Evolutionary conservation across 2,329 filamentous ascomycete genomes (phyloP), one percentile per base, ranked within the genome.

Genomic region (Xylaria sp.): DNA sequence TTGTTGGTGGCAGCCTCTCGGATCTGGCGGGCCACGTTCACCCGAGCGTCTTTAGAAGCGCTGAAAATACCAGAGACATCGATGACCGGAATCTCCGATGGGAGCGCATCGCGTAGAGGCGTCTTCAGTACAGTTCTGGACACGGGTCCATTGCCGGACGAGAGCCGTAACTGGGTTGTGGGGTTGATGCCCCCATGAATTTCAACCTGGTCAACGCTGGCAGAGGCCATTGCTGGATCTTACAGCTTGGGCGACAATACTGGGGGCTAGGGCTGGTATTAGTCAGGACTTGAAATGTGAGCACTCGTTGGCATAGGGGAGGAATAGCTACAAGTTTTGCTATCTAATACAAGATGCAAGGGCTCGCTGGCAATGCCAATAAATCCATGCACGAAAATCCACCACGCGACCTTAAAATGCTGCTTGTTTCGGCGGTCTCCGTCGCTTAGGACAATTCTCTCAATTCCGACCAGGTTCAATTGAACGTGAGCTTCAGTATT

Each of bases 31-130:
- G 83, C 81, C 4, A 84, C 78, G 7, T 73, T 74, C 57, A 79
- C 73, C 1, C 83, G 80, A 17, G 81, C 79, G 3, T 77, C 71
- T 0, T 80, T 61, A 0, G 74, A 65, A 2, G 74, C 65, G 60
- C 79, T 83, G 71, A 79, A 80, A n/a, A 84, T 76, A 15, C 73
- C 72, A 0, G 81, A 77, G 2, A 84, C 74, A 68, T 86, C 83
- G 58, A 85, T 82, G 44, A 84, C 73, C 1, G 82, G 81, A 15
- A 84, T 81, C 51, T 78, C 74, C 1, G 72, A 70, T 13, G 70
- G 66, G 15, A 69, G 60, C 0, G 75, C 74, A 57, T 77, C 74
- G 7, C 74, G 73, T 7, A 70, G 69, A n/a, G 75, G 72, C 15
- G 72, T 67, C 46, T 67, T 71, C 23, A 75, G 58, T 3, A 75